phyloP scores from a whole-genome alignment of 1,139 yeast genomes.

The Hemisphaericaspora xylanilytica region DNA sequence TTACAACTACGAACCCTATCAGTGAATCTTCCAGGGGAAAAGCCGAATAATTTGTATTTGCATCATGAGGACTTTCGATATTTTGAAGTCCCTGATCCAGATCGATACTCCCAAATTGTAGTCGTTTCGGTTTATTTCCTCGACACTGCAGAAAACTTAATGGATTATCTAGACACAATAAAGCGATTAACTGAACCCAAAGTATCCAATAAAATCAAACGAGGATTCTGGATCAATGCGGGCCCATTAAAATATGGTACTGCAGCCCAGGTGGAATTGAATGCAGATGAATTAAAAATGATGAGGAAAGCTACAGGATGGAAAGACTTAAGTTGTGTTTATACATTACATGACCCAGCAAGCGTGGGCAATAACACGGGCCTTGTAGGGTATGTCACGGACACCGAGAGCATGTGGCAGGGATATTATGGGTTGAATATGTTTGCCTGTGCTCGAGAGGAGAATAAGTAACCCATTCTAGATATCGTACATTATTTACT shows the following conservation, averaged over 20 bases:
- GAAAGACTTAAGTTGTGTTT: constrained; percentile 36
- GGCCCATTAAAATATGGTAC: constrained; percentile 91
- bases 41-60: constrained; percentile 50
- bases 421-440: constrained; percentile 67
- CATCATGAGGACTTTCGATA: constrained; percentile 65
- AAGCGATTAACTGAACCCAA: constrained; percentile 44
- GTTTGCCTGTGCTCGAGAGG: constrained; percentile 38
- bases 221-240: constrained; percentile 73
- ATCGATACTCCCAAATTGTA: constrained; percentile 46
- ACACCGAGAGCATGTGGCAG: constrained; percentile 66
- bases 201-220: constrained; percentile 20
- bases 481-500: constrained; percentile 3
- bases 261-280: constrained; percentile 75
- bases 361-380: constrained; percentile 25
- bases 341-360: constrained; percentile 10
- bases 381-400: constrained; percentile 56
- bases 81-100: constrained; percentile 32
- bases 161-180: constrained; percentile 68
- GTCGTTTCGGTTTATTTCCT: constrained; percentile 74
- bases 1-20: constrained; percentile 53
- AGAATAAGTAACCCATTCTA: constrained; percentile 16
- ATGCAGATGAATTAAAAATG: constrained; percentile 57
- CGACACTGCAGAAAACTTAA: constrained; percentile 82
- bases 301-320: constrained; percentile 61
- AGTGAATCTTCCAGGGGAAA: constrained; percentile 27